Conservation (phyloP, 768 basidiomycete species). For the Tephrocybe sp. region DNA sequence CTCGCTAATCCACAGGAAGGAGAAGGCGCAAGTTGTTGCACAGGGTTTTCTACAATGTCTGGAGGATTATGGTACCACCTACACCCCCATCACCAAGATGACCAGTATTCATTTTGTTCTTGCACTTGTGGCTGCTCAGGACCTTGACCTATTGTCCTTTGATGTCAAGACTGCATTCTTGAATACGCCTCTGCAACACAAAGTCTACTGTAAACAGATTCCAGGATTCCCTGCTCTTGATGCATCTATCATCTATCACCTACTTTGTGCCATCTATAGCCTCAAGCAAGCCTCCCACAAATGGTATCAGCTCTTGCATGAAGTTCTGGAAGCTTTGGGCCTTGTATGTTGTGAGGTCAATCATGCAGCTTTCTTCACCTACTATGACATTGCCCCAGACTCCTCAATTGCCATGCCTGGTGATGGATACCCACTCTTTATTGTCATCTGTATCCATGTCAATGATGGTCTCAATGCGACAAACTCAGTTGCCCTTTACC, state of each 20-base stretch:
- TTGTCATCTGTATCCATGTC: neutral
- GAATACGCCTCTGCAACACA: constrained; percentile 19
- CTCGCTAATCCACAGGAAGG: constrained; percentile 23
- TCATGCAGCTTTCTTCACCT: constrained; percentile 17
- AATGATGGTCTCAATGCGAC: constrained; percentile 5
- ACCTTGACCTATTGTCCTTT: constrained; percentile 22
- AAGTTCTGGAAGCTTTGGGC: constrained; percentile 13
- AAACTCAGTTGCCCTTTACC: constrained; percentile 15
- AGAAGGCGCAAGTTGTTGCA: constrained; percentile 27
- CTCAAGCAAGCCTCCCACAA: constrained; percentile 1
- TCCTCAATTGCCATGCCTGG: constrained; percentile 19
- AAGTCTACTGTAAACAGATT: constrained; percentile 12
- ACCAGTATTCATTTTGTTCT: constrained; percentile 15
- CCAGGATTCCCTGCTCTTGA: constrained; percentile 16
- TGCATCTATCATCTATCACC: constrained; percentile 6
- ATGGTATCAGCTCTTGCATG: neutral
- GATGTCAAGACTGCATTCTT: constrained; percentile 30
- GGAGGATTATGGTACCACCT: constrained; percentile 35
- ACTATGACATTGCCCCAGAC: neutral
- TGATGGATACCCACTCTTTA: constrained; percentile 1
- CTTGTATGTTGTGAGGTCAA: constrained; percentile 23
- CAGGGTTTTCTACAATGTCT: constrained; percentile 25
- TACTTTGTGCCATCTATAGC: neutral
- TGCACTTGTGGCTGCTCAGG: constrained; percentile 5
- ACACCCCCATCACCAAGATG: constrained; percentile 27